Conservation (phyloP, 257 asterid species). For the Ajuga chamaepitys region DNA sequence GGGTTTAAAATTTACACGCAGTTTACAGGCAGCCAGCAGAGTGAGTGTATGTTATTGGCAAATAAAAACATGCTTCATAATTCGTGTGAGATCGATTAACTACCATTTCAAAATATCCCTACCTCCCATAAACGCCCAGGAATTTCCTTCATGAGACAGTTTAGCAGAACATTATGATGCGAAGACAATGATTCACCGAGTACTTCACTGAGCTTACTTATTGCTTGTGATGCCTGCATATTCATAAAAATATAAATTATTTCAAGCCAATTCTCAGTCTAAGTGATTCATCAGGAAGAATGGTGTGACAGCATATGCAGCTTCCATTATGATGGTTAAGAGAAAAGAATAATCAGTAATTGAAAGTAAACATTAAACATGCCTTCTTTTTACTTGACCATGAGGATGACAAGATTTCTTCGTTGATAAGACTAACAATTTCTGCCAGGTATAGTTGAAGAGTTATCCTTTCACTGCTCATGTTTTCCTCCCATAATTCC, state of each 20-base stretch:
- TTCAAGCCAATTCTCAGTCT: not conserved
- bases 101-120: constrained; percentile 10
- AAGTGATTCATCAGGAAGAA: constrained; percentile 10
- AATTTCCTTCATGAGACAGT: constrained; percentile 80
- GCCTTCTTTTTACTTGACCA: constrained; percentile 96
- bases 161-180: constrained; percentile 61
- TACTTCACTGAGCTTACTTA: constrained; percentile 76
- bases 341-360: not conserved
- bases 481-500: constrained; percentile 97
- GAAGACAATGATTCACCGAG: constrained; percentile 77
- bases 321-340: not conserved
- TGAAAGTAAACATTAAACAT: constrained; percentile 18
- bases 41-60: not conserved
- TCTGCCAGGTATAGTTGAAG: constrained; percentile 86
- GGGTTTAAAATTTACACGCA: not conserved
- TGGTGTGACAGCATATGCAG: not conserved
- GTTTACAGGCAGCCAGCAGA: not conserved
- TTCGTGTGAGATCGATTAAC: not conserved
- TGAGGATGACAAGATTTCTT: constrained; percentile 73
- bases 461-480: constrained; percentile 84
- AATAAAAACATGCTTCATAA: not conserved
- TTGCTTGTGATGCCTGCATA: constrained; percentile 83
- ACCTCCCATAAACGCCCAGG: constrained; percentile 99
- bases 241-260: constrained; percentile 20
- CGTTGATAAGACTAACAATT: constrained; percentile 67